Percentiles rank a stretch among this genome's conserved stretches.
phyloP scores from a whole-genome alignment of 495 filamentous ascomycete genomes.

The Talaromyces thailandensis region DNA sequence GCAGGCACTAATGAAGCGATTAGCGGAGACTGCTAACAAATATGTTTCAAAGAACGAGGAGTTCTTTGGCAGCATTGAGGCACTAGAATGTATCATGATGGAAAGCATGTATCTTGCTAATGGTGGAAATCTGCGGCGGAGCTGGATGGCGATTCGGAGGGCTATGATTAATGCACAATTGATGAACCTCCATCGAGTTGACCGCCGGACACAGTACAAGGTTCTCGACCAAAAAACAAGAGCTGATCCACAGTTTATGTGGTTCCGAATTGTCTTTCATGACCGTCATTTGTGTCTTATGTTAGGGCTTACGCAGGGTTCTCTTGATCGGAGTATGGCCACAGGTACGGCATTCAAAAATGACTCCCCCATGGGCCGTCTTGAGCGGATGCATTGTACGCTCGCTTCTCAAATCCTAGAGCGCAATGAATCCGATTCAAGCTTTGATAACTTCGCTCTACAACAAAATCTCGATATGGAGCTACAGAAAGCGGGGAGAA shows the following conservation, averaged over 20 bases:
- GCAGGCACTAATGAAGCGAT: constrained; percentile 8
- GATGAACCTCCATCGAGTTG: constrained; percentile 32
- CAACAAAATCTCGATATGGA: constrained; percentile 32
- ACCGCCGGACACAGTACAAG: constrained; percentile 9
- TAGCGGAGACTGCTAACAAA: constrained; percentile 9
- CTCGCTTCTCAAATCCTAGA: constrained; percentile 32
- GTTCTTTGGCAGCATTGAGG: constrained; percentile 11
- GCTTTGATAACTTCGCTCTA: neutral
- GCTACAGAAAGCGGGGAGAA: constrained; percentile 23
- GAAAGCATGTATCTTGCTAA: constrained; percentile 32
- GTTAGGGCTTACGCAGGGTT: constrained; percentile 35
- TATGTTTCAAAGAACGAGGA: constrained; percentile 13
- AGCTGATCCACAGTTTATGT: constrained; percentile 16
- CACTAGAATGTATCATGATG: constrained; percentile 34
- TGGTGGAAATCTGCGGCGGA: constrained; percentile 31
- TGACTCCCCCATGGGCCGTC: constrained; percentile 11
- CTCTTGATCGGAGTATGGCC: constrained; percentile 24
- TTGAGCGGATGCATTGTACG: constrained; percentile 13
- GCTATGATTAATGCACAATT: constrained; percentile 28
- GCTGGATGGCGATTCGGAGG: constrained; percentile 28
- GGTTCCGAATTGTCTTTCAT: constrained; percentile 15
- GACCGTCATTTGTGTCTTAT: constrained; percentile 40
- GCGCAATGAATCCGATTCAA: constrained; percentile 21
- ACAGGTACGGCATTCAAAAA: constrained; percentile 3
- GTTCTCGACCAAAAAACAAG: constrained; percentile 11